phyloP scores from a whole-genome alignment of 2,329 filamentous ascomycete genomes.

The Fusarium sarcochroum region DNA sequence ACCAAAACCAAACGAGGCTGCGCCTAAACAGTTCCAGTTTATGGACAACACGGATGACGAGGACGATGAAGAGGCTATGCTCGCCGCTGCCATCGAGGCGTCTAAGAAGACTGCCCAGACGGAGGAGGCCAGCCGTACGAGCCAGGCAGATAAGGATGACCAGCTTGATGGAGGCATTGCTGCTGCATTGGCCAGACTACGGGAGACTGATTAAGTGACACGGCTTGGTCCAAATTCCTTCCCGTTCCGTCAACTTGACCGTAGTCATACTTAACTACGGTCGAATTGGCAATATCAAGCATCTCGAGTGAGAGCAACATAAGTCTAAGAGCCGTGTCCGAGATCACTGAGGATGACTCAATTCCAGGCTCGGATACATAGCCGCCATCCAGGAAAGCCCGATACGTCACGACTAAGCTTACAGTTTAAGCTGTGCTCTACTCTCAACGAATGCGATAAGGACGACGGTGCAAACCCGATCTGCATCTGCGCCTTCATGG shows the following conservation, averaged over 20 bases:
- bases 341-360: too few relatives aligned
- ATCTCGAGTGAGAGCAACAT: too few relatives aligned
- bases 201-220: slow-evolving; percentile 55
- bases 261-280: too few relatives aligned
- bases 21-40: slow-evolving; percentile 56
- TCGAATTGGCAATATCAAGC: too few relatives aligned
- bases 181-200: slow-evolving; percentile 71
- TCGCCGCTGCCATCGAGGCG: slow-evolving; percentile 63
- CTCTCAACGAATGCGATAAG: too few relatives aligned
- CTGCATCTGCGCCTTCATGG: slow-evolving; percentile 87
- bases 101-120: slow-evolving; percentile 57
- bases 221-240: not conserved
- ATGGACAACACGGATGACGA: slow-evolving; percentile 61
- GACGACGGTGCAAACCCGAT: not conserved
- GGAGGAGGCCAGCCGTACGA: slow-evolving; percentile 44
- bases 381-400: too few relatives aligned
- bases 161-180: slow-evolving; percentile 70
- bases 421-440: too few relatives aligned
- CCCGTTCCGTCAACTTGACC: too few relatives aligned
- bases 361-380: too few relatives aligned
- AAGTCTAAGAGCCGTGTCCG: too few relatives aligned
- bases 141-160: slow-evolving; percentile 48
- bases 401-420: too few relatives aligned
- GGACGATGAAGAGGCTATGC: slow-evolving; percentile 64
- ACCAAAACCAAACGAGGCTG: slow-evolving; percentile 19